Evolutionary conservation across 768 basidiomycete species (phyloP).

Genomic region (Pleurotus sapidus): DNA sequence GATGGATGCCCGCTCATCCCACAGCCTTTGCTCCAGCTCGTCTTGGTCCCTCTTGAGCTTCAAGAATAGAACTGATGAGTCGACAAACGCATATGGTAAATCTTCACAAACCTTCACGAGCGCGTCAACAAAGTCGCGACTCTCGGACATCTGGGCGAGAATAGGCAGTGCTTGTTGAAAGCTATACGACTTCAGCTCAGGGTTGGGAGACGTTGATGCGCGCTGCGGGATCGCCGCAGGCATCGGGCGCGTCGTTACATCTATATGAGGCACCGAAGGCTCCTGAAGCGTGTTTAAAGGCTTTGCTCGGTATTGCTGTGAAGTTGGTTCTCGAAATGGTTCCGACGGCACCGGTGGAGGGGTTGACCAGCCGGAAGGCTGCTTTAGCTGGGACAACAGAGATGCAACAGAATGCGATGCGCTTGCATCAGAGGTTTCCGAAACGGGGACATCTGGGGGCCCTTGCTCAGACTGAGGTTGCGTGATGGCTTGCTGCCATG

Average conservation of each 20-base stretch:
- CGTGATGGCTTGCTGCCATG: slow-evolving; percentile 54
- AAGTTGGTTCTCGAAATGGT: neutral
- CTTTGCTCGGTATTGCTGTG: neutral
- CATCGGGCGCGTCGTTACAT: slow-evolving; percentile 8
- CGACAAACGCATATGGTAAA: slow-evolving; percentile 3
- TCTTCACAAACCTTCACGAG: slow-evolving; percentile 45
- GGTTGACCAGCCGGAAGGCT: neutral
- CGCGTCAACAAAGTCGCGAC: slow-evolving; percentile 45
- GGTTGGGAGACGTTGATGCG: neutral
- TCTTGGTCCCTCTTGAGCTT: slow-evolving; percentile 76
- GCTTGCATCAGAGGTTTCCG: slow-evolving; percentile 1
- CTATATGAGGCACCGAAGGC: slow-evolving; percentile 8
- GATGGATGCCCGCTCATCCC: slow-evolving; percentile 63
- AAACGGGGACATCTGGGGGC: slow-evolving; percentile 9
- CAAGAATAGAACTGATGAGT: neutral
- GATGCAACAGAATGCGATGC: slow-evolving; percentile 47
- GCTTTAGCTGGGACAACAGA: slow-evolving; percentile 54
- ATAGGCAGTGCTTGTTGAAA: slow-evolving; percentile 72
- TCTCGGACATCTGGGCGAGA: slow-evolving; percentile 57
- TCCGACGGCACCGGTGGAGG: neutral
- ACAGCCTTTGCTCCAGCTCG: slow-evolving; percentile 63
- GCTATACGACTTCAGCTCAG: slow-evolving; percentile 41
- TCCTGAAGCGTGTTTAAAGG: neutral
- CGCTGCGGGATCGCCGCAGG: slow-evolving; percentile 11
- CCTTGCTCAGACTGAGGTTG: slow-evolving; percentile 5